These are phyloP conservation scores for Hypoxylon intermedium DNA, from an alignment of 495 filamentous ascomycete genomes.

Conservation along the genomic window DNA sequence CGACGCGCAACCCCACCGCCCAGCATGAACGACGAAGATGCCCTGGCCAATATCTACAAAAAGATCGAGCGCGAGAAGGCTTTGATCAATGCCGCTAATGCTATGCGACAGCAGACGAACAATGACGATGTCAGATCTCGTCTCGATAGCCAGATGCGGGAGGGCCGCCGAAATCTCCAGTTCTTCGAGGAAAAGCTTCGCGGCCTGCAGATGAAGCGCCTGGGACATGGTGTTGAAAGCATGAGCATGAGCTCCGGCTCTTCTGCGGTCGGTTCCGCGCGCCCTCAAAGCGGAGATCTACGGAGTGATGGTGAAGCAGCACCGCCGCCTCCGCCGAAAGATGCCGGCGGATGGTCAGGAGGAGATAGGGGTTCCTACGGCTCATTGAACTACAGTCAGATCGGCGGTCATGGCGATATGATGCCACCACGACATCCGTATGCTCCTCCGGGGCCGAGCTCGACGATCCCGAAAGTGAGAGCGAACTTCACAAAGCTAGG, in stretches of 20 bases:
- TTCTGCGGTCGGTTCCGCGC: constrained; percentile 46
- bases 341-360: constrained; percentile 51
- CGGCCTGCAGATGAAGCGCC: constrained; percentile 82
- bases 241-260: constrained; percentile 62
- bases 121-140: constrained; percentile 88
- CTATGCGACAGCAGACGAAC: constrained; percentile 93
- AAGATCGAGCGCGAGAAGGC: constrained; percentile 99
- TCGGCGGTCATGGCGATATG: constrained; percentile 65
- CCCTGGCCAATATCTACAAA: constrained; percentile 84
- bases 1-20: constrained; percentile 47
- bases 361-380: constrained; percentile 53
- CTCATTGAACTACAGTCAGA: constrained; percentile 52
- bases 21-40: constrained; percentile 76
- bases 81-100: constrained; percentile 90
- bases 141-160: constrained; percentile 89
- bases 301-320: constrained; percentile 56
- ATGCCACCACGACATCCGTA: constrained; percentile 87
- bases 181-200: constrained; percentile 91
- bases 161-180: constrained; percentile 87
- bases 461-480: constrained; percentile 72
- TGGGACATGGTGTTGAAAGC: constrained; percentile 68
- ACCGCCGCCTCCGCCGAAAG: constrained; percentile 71
- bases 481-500: constrained; percentile 97
- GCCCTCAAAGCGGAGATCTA: constrained; percentile 40
- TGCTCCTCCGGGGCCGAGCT: constrained; percentile 72